Evolutionary conservation across 257 asterid species (phyloP), one percentile per base, ranked within the genome.

Genomic region (Buddleja alternifolia): DNA sequence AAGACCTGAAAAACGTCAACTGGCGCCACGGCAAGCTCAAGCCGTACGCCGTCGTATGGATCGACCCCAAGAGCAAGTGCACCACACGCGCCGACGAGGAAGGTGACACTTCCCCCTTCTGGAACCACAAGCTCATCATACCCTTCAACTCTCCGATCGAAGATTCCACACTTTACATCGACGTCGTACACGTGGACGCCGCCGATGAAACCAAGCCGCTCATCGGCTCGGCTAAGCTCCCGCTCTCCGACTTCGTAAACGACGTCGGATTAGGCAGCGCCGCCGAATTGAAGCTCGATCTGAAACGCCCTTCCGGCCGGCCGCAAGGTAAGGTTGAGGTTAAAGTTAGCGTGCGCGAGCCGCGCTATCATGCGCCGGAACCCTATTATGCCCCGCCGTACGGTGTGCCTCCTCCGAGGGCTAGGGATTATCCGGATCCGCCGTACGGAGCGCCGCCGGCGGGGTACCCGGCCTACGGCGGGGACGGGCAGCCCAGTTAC

Each of bases 31-130:
- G 98, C 60, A 75, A 55, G 29, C 69, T 88, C 44, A 83, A 73
- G 67, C 92, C 97, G 0, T 93, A 93, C 85, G 96, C 89, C 84
- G 95, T 90, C 79, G 89, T 81, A 0, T 92, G 98, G 98, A 60
- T 92, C 12, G 97, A 92, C 67, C 82, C 98, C 0, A 70, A 48
- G 4, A 47, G 56, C 71, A 92, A 90, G 80, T 63, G 64, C 85
- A 74, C 97, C 71, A 86, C 93, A 25, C 80, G 72, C 72, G 95
- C 86, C 60, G 90, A 83, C 74, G 86, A 82, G 7, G 73, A 69
- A 4, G 97, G 96, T 41, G 95, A 92, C 72, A 79, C 84, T 11
- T 58, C 48, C 3, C 97, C 97, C 1, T 14, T n/a, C 77, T 93
- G 97, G 98, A 56, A 78, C 66, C 82, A 85, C 21, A 90, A 74